Conservation (phyloP, 2,329 filamentous ascomycete species). For the Teratosphaeria nubilosa region DNA sequence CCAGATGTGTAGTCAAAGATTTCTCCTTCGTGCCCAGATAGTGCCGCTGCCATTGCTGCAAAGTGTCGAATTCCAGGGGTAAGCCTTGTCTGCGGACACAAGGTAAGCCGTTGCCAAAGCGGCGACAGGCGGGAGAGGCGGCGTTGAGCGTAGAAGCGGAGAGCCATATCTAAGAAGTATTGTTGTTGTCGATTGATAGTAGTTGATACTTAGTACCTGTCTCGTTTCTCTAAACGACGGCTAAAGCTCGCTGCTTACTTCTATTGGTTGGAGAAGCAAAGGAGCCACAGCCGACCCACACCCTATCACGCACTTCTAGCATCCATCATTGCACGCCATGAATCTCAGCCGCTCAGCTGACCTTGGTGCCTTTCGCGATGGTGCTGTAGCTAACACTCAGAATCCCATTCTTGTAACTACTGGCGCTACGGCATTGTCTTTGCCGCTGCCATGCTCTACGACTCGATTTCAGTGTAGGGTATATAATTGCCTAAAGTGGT, state of each 20-base stretch:
- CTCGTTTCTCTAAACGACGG: no score
- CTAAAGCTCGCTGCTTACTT: no score
- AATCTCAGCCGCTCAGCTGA: no score
- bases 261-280: no score
- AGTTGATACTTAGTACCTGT: not conserved
- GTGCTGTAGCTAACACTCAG: not conserved
- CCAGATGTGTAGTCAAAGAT: conserved; percentile 11
- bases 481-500: no score
- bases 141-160: conserved; percentile 10
- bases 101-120: not conserved
- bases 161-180: not conserved
- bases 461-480: no score
- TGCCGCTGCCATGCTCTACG: not conserved
- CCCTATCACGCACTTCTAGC: no score
- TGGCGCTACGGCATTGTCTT: not conserved
- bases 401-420: not conserved
- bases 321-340: no score
- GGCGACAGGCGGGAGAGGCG: not conserved
- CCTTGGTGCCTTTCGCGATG: no score
- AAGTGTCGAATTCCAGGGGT: not conserved
- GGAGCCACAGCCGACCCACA: no score
- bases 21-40: not conserved
- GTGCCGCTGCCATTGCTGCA: not conserved
- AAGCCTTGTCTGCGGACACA: not conserved
- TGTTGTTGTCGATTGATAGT: conserved; percentile 9